Percentiles rank a stretch among this genome's conserved stretches.
Conservation (phyloP, 2,329 filamentous ascomycete genomes). For the Sporothrix euskadiensis region DNA sequence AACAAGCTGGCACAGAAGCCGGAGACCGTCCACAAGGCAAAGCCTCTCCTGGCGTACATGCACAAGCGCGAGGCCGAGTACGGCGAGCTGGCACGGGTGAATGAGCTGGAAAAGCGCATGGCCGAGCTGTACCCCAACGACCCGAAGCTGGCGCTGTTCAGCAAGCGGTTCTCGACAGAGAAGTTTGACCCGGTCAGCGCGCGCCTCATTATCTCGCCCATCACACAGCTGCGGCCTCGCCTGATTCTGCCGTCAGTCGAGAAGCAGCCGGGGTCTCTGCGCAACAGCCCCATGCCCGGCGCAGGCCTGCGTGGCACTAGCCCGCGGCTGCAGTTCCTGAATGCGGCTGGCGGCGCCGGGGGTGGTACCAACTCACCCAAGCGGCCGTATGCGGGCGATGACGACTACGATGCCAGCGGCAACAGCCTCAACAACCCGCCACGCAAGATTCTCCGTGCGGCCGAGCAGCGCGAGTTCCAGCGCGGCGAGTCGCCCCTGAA, state of each 20-base stretch:
- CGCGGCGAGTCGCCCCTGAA: conserved; percentile 93
- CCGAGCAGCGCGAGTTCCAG: conserved; percentile 75
- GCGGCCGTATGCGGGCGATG: conserved; percentile 64
- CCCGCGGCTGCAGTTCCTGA: conserved; percentile 23
- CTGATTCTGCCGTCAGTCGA: conserved; percentile 54
- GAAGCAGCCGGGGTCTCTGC: conserved; percentile 46
- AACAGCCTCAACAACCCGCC: conserved; percentile 52
- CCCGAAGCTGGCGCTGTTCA: conserved; percentile 72
- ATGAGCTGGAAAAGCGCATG: conserved; percentile 90
- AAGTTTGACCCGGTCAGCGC: conserved; percentile 79
- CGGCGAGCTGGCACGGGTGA: conserved; percentile 86
- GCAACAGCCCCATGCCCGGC: conserved; percentile 47
- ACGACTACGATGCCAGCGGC: conserved; percentile 72
- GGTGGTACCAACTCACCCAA: conserved; percentile 56
- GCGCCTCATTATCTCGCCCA: conserved; percentile 80
- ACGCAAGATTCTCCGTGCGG: conserved; percentile 75
- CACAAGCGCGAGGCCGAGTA: conserved; percentile 95
- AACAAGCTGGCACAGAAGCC: conserved; percentile 77
- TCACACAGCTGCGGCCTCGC: conserved; percentile 72
- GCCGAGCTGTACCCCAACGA: conserved; percentile 89
- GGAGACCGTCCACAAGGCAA: conserved; percentile 71
- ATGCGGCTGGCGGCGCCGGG: background rate
- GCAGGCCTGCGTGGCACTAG: conserved; percentile 26
- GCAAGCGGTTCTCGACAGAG: conserved; percentile 69
- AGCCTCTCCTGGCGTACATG: conserved; percentile 85